phyloP scores from a whole-genome alignment of 106 monocot species.

The Gastrodia elata region DNA sequence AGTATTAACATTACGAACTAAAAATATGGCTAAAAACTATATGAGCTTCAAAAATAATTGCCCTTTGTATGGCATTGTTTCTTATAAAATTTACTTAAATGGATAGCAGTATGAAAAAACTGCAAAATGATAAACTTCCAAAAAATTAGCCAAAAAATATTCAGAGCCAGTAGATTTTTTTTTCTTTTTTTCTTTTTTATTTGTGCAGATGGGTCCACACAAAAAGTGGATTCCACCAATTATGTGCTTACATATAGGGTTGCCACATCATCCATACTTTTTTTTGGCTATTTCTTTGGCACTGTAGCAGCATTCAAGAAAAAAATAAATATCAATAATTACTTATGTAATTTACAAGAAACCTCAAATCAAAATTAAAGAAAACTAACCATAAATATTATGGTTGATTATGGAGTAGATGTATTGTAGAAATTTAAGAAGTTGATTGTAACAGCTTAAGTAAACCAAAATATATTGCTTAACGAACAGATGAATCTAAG shows the following conservation, averaged over 20 bases:
- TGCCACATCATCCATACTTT: too few species aligned
- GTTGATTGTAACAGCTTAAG: not conserved
- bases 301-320: too few species aligned
- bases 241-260: too few species aligned
- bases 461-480: not conserved
- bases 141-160: too few species aligned
- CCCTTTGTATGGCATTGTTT: not conserved
- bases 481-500: not conserved
- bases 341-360: conserved; percentile 4
- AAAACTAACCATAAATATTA: not conserved
- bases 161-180: too few species aligned
- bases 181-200: too few species aligned
- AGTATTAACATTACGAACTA: not conserved
- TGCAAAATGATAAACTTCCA: too few species aligned
- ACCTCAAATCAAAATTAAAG: not conserved
- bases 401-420: not conserved
- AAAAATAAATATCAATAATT: not conserved
- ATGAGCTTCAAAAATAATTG: not conserved
- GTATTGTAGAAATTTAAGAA: not conserved
- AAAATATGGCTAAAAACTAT: not conserved
- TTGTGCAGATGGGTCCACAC: too few species aligned
- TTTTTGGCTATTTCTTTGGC: too few species aligned
- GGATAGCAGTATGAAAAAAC: too few species aligned
- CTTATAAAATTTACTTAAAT: not conserved
- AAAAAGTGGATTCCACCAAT: too few species aligned